These are phyloP conservation scores for Dendrobium huoshanense DNA, from an alignment of 106 monocot species.

Conservation along the genomic window DNA sequence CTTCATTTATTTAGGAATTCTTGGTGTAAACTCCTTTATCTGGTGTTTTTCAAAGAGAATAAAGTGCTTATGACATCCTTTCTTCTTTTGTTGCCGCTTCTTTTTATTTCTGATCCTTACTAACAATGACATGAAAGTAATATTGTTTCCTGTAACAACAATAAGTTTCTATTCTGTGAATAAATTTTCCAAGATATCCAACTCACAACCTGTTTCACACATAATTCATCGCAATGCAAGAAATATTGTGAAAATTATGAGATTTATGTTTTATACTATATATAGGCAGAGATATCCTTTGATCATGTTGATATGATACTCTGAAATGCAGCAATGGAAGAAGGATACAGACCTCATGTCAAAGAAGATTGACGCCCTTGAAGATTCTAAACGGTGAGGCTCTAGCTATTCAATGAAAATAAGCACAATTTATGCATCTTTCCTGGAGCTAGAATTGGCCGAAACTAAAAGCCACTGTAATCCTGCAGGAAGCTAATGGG, in stretches of 20 bases:
- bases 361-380: conserved; percentile 44
- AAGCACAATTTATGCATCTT: background rate
- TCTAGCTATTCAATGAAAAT: background rate
- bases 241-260: background rate
- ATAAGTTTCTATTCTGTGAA: too few species aligned
- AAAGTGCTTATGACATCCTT: too few species aligned
- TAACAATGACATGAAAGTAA: too few species aligned
- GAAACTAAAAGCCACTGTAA: background rate
- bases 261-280: background rate
- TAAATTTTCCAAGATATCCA: too few species aligned
- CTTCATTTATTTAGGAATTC: too few species aligned
- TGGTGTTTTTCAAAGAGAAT: too few species aligned
- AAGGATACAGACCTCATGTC: conserved; percentile 24
- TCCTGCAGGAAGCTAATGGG: conserved; percentile 40
- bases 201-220: too few species aligned
- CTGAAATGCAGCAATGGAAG: conserved; percentile 28
- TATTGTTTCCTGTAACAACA: too few species aligned
- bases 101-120: too few species aligned
- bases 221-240: too few species aligned
- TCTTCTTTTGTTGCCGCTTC: too few species aligned
- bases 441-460: background rate
- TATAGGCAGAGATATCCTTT: background rate
- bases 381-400: conserved; percentile 32
- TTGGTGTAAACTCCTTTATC: too few species aligned
- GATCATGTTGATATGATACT: background rate